Evolutionary conservation across 305 asterid genomes (phyloP).

Genomic region (Solanum aculeatissimum): DNA sequence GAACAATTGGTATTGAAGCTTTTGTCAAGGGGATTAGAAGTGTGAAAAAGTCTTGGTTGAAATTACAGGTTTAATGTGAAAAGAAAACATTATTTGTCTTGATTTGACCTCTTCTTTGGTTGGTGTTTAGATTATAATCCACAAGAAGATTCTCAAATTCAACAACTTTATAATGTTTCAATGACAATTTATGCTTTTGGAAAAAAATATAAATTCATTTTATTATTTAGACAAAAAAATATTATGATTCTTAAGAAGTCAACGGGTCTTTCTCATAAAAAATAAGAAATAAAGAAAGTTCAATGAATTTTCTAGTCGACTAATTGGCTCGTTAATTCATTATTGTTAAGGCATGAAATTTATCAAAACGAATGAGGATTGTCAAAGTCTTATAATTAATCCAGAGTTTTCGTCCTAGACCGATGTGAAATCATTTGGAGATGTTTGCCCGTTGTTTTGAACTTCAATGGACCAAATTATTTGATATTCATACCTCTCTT

Average conservation of each 20-base stretch:
- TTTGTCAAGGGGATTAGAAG: neutral
- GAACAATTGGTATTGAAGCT: neutral
- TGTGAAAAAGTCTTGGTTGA: neutral
- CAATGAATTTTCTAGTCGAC: neutral
- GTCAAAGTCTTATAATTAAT: neutral
- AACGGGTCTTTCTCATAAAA: neutral
- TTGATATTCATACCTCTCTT: neutral
- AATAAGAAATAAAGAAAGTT: neutral
- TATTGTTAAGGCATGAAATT: too few species aligned
- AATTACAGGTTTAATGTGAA: neutral
- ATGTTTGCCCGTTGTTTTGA: neutral
- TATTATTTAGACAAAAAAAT: neutral
- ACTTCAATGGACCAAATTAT: neutral
- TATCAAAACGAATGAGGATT: neutral
- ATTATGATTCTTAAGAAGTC: neutral
- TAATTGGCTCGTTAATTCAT: neutral
- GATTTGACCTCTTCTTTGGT: neutral
- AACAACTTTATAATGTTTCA: neutral
- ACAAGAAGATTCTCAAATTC: neutral
- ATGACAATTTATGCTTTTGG: neutral
- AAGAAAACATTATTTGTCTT: neutral
- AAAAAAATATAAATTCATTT: neutral
- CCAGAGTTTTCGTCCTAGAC: neutral
- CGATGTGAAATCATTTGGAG: neutral
- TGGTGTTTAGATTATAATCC: neutral